These are phyloP conservation scores for Phoma sp. DNA, from an alignment of 2,329 filamentous ascomycete genomes.

Conservation along the genomic window DNA sequence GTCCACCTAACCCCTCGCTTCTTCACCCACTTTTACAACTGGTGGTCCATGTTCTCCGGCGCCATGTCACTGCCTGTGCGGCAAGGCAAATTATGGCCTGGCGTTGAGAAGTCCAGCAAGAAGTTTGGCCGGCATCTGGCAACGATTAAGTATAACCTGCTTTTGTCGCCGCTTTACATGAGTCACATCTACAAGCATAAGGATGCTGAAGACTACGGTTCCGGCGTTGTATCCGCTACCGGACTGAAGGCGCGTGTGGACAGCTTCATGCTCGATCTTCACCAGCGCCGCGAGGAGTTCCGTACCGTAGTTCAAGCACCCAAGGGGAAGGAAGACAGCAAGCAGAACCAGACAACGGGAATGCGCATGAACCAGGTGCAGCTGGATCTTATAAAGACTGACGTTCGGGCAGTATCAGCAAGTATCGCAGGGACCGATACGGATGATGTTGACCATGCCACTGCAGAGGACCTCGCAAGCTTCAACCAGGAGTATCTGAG, in stretches of 20 bases:
- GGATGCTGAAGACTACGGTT: constrained; percentile 83
- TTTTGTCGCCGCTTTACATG: constrained; percentile 90
- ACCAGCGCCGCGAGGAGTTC: constrained; percentile 92
- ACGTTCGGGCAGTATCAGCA: constrained; percentile 91
- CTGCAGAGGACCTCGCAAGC: constrained; percentile 66
- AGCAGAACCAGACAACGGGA: constrained; percentile 80
- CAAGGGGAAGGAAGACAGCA: constrained; percentile 61
- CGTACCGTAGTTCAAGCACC: constrained; percentile 77
- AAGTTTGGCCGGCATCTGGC: constrained; percentile 96
- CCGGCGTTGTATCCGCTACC: constrained; percentile 83
- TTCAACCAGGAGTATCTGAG: constrained; percentile 59
- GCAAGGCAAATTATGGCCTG: constrained; percentile 89
- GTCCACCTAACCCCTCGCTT: constrained; percentile 94
- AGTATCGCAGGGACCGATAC: constrained; percentile 81
- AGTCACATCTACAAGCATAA: constrained; percentile 99
- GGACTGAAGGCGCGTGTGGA: constrained; percentile 96
- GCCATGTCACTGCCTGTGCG: constrained; percentile 94
- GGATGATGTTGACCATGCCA: constrained; percentile 73
- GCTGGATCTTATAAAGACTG: constrained; percentile 87
- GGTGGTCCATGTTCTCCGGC: constrained; percentile 96
- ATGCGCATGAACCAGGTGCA: constrained; percentile 97
- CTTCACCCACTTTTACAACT: constrained; percentile 97
- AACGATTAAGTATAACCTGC: constrained; percentile 97
- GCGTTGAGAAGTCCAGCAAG: constrained; percentile 94
- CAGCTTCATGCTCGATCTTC: constrained; percentile 95